Evolutionary conservation across 2,329 filamentous ascomycete genomes (phyloP).

Genomic region (Aspergillus ustus): DNA sequence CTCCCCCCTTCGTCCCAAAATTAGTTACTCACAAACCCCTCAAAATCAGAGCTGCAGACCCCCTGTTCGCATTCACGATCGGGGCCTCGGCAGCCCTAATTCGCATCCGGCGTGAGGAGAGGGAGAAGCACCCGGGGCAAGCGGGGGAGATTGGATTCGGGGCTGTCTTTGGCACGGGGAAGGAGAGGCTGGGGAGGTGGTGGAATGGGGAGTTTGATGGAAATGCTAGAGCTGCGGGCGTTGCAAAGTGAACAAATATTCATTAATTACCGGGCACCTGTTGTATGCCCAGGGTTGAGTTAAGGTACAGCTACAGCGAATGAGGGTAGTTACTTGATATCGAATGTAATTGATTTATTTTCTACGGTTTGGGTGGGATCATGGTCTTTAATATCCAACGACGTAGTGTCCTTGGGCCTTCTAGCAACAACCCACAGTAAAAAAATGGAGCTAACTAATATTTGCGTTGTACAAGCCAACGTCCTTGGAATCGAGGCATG

Average conservation of each 20-base stretch:
- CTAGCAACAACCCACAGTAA: too few relatives aligned
- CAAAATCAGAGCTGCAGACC: conserved; percentile 52
- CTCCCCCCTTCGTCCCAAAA: background rate
- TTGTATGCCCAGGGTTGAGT: too few relatives aligned
- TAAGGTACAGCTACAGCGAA: too few relatives aligned
- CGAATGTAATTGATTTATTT: too few relatives aligned
- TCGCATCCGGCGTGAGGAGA: conserved; percentile 60
- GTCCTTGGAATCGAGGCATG: too few relatives aligned
- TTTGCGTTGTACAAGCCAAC: too few relatives aligned
- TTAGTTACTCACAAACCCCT: background rate
- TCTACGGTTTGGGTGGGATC: too few relatives aligned
- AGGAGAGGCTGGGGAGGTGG: conserved; percentile 42
- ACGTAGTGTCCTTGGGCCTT: too few relatives aligned
- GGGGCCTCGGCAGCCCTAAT: conserved; percentile 57
- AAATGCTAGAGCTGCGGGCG: conserved; percentile 13
- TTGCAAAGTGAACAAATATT: background rate
- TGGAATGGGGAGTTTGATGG: conserved; percentile 46
- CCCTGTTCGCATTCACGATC: conserved; percentile 57
- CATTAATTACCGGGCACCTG: too few relatives aligned
- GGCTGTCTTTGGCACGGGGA: conserved; percentile 35
- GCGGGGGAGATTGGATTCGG: conserved; percentile 39
- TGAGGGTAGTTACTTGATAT: too few relatives aligned
- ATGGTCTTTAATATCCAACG: too few relatives aligned
- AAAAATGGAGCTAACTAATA: too few relatives aligned
- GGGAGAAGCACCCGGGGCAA: conserved; percentile 49